Evolutionary conservation across 768 basidiomycete genomes (phyloP), one percentile per base, ranked within the genome.

Genomic region (Amanita jacksonii): DNA sequence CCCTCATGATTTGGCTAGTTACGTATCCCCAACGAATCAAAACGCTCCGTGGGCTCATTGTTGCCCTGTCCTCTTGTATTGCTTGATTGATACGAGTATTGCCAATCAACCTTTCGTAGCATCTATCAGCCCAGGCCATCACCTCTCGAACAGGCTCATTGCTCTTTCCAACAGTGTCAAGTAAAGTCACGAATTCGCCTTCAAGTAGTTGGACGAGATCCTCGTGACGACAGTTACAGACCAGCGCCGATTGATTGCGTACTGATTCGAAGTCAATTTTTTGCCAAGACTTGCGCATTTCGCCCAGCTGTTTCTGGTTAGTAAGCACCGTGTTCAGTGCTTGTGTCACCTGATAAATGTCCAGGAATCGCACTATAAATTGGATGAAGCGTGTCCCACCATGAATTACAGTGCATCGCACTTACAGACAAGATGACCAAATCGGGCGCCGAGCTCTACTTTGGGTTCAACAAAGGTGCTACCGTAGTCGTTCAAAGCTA

Each of bases 1-100:
- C 89, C 54, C 89, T 72, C 87, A 91, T 92, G 53, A 92, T 79
- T 62, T 92, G 88, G 62, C 84, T 86, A 13, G 88, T 90, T 57
- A 91, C 89, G 63, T 91, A 91, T 39, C 87, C 85, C 88, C 87
- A 90, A 44, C 88, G 79, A 59, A 91, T 88, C 56, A 92, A 69
- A 42, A 90, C 76, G 57, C 86, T 89, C 50, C 89, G 71, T 37
- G 88, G 87, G 60, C 85, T 88, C 82, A 90, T 79, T 12, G 81
- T 78, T 47, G 79, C 70, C 54, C 84, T 71, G 47, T 91, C 88
- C 51, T 89, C 87, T n/a, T 65, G 56, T 15, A 62, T 64, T 38
- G 65, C 65, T 41, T 72, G 70, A 46, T 68, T 72, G 31, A 65
- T 66, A 32, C 81, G 75, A 42, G 67, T 77, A 57, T 65, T 71